Conservation (phyloP, 495 filamentous ascomycete species). For the Trichoderma asperelloides region DNA sequence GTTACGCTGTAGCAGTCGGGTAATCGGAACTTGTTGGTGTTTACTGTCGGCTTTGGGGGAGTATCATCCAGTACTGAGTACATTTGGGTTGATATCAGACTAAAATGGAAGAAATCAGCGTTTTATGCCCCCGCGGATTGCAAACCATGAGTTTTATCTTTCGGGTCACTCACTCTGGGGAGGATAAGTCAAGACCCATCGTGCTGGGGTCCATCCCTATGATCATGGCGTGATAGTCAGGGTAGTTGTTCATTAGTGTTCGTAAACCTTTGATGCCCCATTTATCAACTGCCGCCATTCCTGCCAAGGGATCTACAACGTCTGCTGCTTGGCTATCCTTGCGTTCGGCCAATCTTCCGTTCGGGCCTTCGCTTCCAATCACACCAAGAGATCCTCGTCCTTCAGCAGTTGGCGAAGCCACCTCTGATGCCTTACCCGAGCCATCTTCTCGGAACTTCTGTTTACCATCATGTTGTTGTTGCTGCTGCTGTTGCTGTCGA, state of each 20-base stretch:
- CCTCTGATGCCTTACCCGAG: slow-evolving; percentile 14
- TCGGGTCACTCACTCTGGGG: slow-evolving; percentile 54
- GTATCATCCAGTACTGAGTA: slow-evolving; percentile 62
- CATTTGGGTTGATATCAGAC: slow-evolving; percentile 36
- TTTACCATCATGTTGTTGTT: not conserved
- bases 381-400: slow-evolving; percentile 35
- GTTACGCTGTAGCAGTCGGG: slow-evolving; percentile 81
- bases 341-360: slow-evolving; percentile 20
- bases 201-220: slow-evolving; percentile 69
- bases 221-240: slow-evolving; percentile 65
- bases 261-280: slow-evolving; percentile 75
- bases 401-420: slow-evolving; percentile 14
- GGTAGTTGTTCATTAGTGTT: slow-evolving; percentile 67
- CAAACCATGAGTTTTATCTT: not conserved
- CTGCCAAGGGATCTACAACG: slow-evolving; percentile 50
- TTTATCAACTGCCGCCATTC: slow-evolving; percentile 72
- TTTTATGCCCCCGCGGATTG: not conserved
- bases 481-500: not conserved
- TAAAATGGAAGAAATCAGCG: slow-evolving; percentile 6
- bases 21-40: slow-evolving; percentile 67
- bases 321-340: slow-evolving; percentile 18
- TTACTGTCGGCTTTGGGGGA: slow-evolving; percentile 62
- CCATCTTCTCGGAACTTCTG: not conserved
- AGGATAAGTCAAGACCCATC: slow-evolving; percentile 71
- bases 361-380: slow-evolving; percentile 34